Evolutionary conservation across 352 stramenopile genomes (phyloP).

Genomic region (Saprolegnia parasitica): DNA sequence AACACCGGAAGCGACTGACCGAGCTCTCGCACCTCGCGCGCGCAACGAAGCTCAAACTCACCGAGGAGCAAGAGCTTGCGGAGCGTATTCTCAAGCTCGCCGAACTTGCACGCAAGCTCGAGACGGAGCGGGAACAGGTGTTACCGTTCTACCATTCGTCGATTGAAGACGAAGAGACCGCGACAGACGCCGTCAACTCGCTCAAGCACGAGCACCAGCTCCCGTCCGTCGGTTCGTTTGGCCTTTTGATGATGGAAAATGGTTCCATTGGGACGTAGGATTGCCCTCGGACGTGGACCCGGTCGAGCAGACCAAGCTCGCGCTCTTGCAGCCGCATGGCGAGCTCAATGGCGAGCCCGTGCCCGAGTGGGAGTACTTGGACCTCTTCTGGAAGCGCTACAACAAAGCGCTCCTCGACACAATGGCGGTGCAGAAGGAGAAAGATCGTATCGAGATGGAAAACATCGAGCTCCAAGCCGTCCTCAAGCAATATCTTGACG

Average conservation of each 20-base stretch:
- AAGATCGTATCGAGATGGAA: constrained; percentile 75
- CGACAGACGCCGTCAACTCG: constrained; percentile 35
- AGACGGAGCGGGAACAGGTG: constrained; percentile 89
- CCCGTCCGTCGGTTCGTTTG: not conserved
- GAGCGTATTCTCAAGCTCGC: constrained; percentile 85
- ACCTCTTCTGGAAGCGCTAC: constrained; percentile 93
- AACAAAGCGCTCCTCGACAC: constrained; percentile 94
- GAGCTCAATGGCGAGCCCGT: constrained; percentile 42
- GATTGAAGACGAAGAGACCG: constrained; percentile 58
- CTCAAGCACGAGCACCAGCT: constrained; percentile 25
- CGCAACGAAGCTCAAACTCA: constrained; percentile 65
- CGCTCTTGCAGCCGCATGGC: constrained; percentile 62
- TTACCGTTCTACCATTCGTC: constrained; percentile 78
- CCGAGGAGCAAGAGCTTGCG: constrained; percentile 60
- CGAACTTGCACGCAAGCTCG: constrained; percentile 87
- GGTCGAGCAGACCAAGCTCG: constrained; percentile 36
- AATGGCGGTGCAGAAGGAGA: constrained; percentile 84
- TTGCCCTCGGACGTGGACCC: constrained; percentile 43
- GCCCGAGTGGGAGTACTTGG: constrained; percentile 78
- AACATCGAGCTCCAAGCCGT: constrained; percentile 89
- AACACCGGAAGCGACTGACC: constrained; percentile 70
- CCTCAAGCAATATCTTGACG: constrained; percentile 90
- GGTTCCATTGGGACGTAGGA: not conserved
- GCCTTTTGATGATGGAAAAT: not conserved
- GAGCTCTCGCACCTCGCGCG: constrained; percentile 79